Evolutionary conservation across 345 rosid species (phyloP), one percentile per base, ranked within the genome.

Genomic region (Gossypium australe): DNA sequence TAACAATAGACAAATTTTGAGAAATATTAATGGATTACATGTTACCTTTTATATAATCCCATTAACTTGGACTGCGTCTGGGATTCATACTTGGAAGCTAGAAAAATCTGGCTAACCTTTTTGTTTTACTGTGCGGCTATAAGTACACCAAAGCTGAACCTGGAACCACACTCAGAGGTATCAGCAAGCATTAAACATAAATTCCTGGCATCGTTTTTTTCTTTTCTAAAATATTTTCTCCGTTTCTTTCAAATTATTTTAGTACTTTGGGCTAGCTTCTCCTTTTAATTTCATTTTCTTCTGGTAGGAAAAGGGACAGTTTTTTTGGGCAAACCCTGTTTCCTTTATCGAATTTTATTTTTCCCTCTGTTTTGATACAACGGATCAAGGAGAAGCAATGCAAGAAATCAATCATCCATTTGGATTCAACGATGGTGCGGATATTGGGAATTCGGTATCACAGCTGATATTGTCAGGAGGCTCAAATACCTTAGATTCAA

Each of bases 391-490:
- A 71, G 57, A 84, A 56, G 71, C 68, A 65, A 78, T 89, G 86
- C 89, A 82, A 70, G 87, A 83, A 67, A 82, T 48, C 55, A 84
- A 59, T 66, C 68, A 5, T 22, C 22, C 83, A 43, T 71, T 58
- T 49, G 60, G 74, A n/a, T 60, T 77, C 22, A 71, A 57, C 13
- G 74, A 77, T 43, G 57, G 73, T 62, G 65, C 72, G 11, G 85
- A 86, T 29, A 85, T 87, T 13, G 82, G 96, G 64, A 81, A 91
- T 14, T 83, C 92, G 10, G 82, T 95, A 6, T 95, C 98, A 6
- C 87, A 90, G 55, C 86, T 95, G 72, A 89, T 95, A 79, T 48
- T 95, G 77, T 80, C 85, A 3, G 93, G 94, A 60, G 96, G 97
- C 59, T 83, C 84, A 78, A 91, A 84, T 88, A 80, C 97, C 48